Evolutionary conservation across 1,139 yeast genomes (phyloP).

Genomic region (Yamadazyma taylorii): DNA sequence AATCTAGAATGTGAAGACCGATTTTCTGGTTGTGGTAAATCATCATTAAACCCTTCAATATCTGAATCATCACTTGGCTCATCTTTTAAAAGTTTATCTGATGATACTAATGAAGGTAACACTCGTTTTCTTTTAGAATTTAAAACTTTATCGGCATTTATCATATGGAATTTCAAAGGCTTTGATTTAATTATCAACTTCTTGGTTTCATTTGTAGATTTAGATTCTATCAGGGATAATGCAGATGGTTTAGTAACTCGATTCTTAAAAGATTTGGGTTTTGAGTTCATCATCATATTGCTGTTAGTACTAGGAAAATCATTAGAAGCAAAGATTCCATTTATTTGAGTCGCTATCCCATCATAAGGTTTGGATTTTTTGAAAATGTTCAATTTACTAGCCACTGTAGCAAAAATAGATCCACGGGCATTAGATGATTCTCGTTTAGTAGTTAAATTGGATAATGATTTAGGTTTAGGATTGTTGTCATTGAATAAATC

Average conservation of each 20-base stretch:
- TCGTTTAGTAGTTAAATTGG: conserved; percentile 10
- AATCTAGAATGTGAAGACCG: conserved; percentile 7
- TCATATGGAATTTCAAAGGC: conserved; percentile 44
- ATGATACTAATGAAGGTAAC: conserved; percentile 18
- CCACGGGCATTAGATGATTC: not conserved
- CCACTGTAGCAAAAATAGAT: conserved; percentile 37
- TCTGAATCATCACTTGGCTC: conserved; percentile 19
- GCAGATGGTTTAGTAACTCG: conserved; percentile 15
- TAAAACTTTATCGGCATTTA: conserved; percentile 45
- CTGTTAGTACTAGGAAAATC: conserved; percentile 14
- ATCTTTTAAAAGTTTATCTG: conserved; percentile 13
- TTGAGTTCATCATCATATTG: conserved; percentile 2
- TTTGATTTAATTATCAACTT: conserved; percentile 42
- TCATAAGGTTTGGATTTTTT: conserved; percentile 14
- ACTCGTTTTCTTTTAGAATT: conserved; percentile 34
- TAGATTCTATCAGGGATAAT: conserved; percentile 12
- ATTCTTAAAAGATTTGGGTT: conserved; percentile 5
- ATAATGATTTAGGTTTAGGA: conserved; percentile 8
- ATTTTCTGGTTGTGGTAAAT: not conserved
- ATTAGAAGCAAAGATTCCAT: conserved; percentile 15
- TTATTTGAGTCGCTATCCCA: conserved; percentile 4
- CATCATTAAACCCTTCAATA: conserved; percentile 7
- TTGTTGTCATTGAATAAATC: conserved; percentile 19
- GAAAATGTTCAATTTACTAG: conserved; percentile 39
- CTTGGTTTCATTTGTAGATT: conserved; percentile 24